phyloP scores from a whole-genome alignment of 495 filamentous ascomycete genomes.

The Astrothelium macrocarpum region DNA sequence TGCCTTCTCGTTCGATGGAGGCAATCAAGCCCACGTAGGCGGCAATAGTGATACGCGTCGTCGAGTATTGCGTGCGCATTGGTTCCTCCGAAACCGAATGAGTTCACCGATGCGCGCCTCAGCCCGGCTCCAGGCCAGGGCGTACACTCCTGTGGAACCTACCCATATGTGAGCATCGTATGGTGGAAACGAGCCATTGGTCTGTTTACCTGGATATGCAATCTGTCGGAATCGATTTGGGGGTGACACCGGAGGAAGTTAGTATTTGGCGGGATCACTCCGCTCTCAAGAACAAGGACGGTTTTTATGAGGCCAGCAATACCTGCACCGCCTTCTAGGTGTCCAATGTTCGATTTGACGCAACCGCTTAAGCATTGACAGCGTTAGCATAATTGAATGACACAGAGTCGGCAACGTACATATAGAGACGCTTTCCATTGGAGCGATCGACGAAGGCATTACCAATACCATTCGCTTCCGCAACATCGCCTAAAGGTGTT shows the following conservation, averaged over 20 bases:
- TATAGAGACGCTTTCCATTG: background rate
- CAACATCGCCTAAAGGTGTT: slow-evolving; percentile 6
- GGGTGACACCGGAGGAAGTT: slow-evolving; percentile 38
- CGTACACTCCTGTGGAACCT: slow-evolving; percentile 27
- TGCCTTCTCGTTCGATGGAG: background rate
- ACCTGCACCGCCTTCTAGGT: slow-evolving; percentile 48
- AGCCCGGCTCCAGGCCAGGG: background rate
- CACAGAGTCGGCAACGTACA: background rate
- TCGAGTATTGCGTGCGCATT: slow-evolving; percentile 42
- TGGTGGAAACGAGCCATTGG: slow-evolving; percentile 13
- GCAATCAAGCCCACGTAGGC: background rate
- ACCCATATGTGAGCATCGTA: slow-evolving; percentile 27
- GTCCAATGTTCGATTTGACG: slow-evolving; percentile 17
- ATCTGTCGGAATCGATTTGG: slow-evolving; percentile 10
- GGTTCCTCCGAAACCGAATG: slow-evolving; percentile 40
- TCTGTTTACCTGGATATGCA: slow-evolving; percentile 20
- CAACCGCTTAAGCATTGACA: background rate
- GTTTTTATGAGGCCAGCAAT: slow-evolving; percentile 51
- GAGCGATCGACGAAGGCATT: background rate
- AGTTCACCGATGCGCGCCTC: slow-evolving; percentile 33
- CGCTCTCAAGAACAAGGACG: slow-evolving; percentile 47
- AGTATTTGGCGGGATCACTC: slow-evolving; percentile 37
- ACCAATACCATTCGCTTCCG: slow-evolving; percentile 4
- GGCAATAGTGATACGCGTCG: background rate
- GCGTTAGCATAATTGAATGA: background rate